phyloP scores from a whole-genome alignment of 2,329 filamentous ascomycete species.

The Exophiala alcalophila region DNA sequence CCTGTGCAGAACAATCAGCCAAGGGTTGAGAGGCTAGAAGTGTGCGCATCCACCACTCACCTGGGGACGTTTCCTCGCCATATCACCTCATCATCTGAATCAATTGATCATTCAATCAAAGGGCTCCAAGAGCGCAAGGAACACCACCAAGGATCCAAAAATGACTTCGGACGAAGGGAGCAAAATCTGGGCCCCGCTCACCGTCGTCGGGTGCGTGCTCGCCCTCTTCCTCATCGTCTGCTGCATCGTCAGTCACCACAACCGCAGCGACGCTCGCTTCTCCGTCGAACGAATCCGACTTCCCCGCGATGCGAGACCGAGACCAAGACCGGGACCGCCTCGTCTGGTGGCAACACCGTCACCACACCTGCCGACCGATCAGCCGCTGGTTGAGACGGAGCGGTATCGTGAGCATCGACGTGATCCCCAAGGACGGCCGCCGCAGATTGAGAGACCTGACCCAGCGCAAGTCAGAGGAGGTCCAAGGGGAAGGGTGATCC shows the following conservation, averaged over 20 bases:
- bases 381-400: conserved; percentile 13
- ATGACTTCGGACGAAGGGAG: conserved; percentile 8
- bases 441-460: not conserved
- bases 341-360: conserved; percentile 10
- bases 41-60: no score
- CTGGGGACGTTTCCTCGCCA: no score
- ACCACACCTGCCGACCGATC: conserved; percentile 11
- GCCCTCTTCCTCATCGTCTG: conserved; percentile 5
- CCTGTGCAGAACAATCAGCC: no score
- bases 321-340: conserved; percentile 1
- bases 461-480: no score
- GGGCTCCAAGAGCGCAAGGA: no score
- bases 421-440: conserved; percentile 2
- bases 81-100: no score
- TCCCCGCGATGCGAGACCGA: conserved; percentile 2
- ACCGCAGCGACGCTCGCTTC: conserved; percentile 3
- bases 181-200: conserved; percentile 21
- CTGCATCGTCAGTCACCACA: conserved; percentile 2
- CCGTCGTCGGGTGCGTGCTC: conserved; percentile 13
- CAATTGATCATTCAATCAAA: no score
- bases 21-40: no score
- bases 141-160: not conserved
- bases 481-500: no score
- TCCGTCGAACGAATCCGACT: not conserved
- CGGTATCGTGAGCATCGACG: conserved; percentile 4